Evolutionary conservation across 2,329 filamentous ascomycete genomes (phyloP).

Genomic region (Talaromyces sp.): DNA sequence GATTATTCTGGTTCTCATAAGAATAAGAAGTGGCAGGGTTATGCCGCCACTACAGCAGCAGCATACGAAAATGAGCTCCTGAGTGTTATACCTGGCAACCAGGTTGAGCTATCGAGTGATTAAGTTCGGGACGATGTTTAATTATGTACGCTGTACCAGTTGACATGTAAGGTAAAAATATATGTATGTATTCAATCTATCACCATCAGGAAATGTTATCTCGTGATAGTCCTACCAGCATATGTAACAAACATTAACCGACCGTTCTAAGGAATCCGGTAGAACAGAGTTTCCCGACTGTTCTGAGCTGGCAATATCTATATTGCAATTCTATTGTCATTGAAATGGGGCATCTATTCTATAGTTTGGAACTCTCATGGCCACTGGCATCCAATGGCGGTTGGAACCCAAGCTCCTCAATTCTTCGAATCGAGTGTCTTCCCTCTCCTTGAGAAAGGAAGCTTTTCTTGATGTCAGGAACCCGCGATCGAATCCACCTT

Average conservation of each 20-base stretch:
- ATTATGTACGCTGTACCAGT: too few species aligned
- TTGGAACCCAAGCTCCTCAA: conserved; percentile 69
- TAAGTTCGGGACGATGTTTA: too few species aligned
- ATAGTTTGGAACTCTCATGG: background rate
- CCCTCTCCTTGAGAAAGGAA: conserved; percentile 64
- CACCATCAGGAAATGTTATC: too few species aligned
- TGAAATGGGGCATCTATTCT: background rate
- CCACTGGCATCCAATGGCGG: conserved; percentile 39
- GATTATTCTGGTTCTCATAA: conserved; percentile 28
- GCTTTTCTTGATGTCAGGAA: conserved; percentile 64
- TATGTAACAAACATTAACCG: too few species aligned
- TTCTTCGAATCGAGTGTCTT: conserved; percentile 53
- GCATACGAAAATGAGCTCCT: conserved; percentile 13
- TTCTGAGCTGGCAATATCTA: background rate
- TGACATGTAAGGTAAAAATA: too few species aligned
- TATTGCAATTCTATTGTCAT: background rate
- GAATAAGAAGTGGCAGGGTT: conserved; percentile 30
- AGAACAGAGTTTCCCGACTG: background rate
- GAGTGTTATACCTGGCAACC: background rate
- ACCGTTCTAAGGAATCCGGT: too few species aligned
- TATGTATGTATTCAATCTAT: too few species aligned
- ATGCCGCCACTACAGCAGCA: conserved; percentile 8
- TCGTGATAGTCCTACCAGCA: too few species aligned
- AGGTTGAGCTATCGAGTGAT: background rate
- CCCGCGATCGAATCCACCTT: conserved; percentile 67